Base-by-base conservation (phyloP, 2,329 filamentous ascomycete genomes). In the Xylariomycetidae sp. region DNA sequence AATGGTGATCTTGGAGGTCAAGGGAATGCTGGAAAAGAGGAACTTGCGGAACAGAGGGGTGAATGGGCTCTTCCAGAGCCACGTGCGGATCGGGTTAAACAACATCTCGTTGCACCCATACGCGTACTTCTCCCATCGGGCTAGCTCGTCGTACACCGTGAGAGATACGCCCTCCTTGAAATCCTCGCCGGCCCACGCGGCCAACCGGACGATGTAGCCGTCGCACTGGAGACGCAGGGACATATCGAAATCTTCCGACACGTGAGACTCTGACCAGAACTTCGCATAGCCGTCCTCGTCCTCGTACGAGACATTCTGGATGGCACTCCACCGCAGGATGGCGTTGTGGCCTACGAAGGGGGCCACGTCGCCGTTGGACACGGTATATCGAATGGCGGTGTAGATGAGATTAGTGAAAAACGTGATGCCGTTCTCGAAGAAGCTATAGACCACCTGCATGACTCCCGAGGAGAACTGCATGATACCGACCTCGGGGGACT, bases 341-440 rank as follows among this genome's bases (percentile, higher is more conserved):
- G 84, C 83, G 50, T 88, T 88, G 64, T 88, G 84, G 1, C 84
- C 84, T 41, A 88, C 84, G 46, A 88, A 88, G 1, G 82, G 82
- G 1, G 82, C 79, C 6, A 82, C 74, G 33, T 88, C 84, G 4
- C 84, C 84, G 31, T 76, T 81, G 6, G 77, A 74, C 17, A 87
- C 81, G 14, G 78, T 75, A 50, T 80, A 88, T 16, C 73, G 69
- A 49, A 88, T 88, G 20, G 80, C 75, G 0, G 76, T 80, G 63
- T 88, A 89, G 47, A 88, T 77, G 32, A 88, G 70, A 51, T 88
- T 80, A 26, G 84, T 88, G 62, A 88, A 88, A 63, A 83, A 88
- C 2, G 82, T 85, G 40, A 61, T 61, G 27, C 77, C 80, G 45
- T 81, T 82, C 58, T 89, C 85, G 47, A 88, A 88, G 59, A 78